Conservation (phyloP, 805 yeast genomes). For the Sungouiella thailandica region DNA sequence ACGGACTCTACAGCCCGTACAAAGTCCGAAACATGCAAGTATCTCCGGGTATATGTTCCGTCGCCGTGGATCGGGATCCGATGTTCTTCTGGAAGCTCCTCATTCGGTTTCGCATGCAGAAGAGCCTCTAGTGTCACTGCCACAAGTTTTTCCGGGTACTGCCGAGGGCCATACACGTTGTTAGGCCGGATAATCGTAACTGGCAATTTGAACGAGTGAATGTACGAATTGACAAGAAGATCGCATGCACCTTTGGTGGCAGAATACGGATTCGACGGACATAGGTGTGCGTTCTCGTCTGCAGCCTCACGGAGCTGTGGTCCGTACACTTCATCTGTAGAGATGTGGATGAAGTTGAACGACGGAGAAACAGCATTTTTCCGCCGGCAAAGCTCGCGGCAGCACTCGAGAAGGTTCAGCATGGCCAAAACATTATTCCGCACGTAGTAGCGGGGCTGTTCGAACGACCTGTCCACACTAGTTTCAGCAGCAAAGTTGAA, state of each 20-base stretch:
- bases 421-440: conserved; percentile 43
- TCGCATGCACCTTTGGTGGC: conserved; percentile 55
- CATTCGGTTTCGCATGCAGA: not conserved
- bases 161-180: conserved; percentile 50
- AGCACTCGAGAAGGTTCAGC: conserved; percentile 42
- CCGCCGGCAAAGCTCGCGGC: conserved; percentile 14
- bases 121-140: conserved; percentile 20
- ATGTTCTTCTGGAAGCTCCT: conserved; percentile 5
- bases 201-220: conserved; percentile 39
- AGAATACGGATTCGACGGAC: conserved; percentile 54
- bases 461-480: conserved; percentile 49
- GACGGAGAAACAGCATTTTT: conserved; percentile 3
- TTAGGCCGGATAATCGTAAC: conserved; percentile 41
- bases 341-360: conserved; percentile 38
- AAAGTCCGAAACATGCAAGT: conserved; percentile 42
- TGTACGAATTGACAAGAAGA: conserved; percentile 42
- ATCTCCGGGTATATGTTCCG: conserved; percentile 41
- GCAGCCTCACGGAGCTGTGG: conserved; percentile 25
- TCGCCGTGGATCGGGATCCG: conserved; percentile 43
- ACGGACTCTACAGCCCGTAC: conserved; percentile 32
- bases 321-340: conserved; percentile 61
- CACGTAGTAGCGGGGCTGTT: conserved; percentile 39
- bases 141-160: conserved; percentile 51
- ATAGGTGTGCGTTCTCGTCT: conserved; percentile 33
- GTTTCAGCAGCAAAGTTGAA: conserved; percentile 53